Evolutionary conservation across 441 rosid species (phyloP).

Genomic region (Erodium chrysanthum): DNA sequence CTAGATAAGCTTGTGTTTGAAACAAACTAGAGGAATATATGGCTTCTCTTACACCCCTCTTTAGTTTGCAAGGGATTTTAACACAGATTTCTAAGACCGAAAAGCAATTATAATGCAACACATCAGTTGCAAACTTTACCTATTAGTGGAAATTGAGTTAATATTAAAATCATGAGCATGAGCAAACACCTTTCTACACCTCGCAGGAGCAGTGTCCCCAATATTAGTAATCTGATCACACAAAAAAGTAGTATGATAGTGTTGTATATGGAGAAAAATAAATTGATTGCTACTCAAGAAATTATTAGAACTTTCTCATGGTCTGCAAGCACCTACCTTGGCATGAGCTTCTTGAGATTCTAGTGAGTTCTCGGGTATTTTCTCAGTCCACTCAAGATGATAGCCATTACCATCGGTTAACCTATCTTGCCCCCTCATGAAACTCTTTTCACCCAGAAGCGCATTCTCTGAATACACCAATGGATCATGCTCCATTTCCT

Average conservation of each 20-base stretch:
- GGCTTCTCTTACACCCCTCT: conserved; percentile 1
- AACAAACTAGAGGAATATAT: not conserved
- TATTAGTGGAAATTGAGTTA: conserved; percentile 87
- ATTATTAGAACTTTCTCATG: not conserved
- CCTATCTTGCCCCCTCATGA: conserved; percentile 27
- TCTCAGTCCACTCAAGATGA: conserved; percentile 30
- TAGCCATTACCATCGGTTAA: conserved; percentile 28
- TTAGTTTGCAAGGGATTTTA: not conserved
- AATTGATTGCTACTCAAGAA: not conserved
- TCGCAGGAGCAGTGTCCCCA: conserved; percentile 38
- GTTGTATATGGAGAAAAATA: conserved; percentile 9
- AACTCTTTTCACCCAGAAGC: conserved; percentile 51
- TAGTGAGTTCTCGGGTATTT: conserved; percentile 16
- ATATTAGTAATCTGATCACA: conserved; percentile 35
- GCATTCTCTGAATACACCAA: conserved; percentile 45
- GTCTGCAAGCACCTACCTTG: conserved; percentile 30
- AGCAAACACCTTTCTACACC: conserved; percentile 54
- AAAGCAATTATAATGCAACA: not conserved
- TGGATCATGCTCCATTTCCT: conserved; percentile 31
- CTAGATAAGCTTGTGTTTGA: not conserved
- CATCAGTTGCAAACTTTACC: conserved; percentile 34
- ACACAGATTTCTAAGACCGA: conserved; percentile 5
- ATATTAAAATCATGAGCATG: conserved; percentile 76
- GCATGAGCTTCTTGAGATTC: conserved; percentile 23
- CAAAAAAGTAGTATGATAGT: conserved; percentile 19